A percentile compares a stretch with the other conserved stretches of the same genome.
phyloP scores from a whole-genome alignment of 768 basidiomycete species.

The Lentinula sp. region DNA sequence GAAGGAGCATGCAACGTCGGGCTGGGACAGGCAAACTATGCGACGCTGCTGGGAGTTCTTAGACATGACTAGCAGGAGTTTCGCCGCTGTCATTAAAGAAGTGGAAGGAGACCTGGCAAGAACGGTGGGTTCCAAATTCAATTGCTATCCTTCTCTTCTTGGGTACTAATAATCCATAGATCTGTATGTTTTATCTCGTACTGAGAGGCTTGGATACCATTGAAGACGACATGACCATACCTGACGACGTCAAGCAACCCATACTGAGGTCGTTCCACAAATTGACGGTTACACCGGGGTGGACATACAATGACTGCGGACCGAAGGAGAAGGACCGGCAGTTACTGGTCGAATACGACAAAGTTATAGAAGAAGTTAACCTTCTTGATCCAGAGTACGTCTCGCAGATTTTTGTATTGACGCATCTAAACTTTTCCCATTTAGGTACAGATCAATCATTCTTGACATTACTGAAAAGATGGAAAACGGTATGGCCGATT shows the following conservation, averaged over 20 bases:
- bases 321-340: slow-evolving; percentile 85
- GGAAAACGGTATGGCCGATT: slow-evolving; percentile 95
- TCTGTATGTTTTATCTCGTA: slow-evolving; percentile 93
- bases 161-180: slow-evolving; percentile 35
- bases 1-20: slow-evolving; percentile 70
- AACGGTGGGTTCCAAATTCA: slow-evolving; percentile 42
- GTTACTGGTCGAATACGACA: slow-evolving; percentile 78
- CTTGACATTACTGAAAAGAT: slow-evolving; percentile 81
- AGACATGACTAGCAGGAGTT: slow-evolving; percentile 85
- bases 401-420: background rate
- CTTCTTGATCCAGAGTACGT: slow-evolving; percentile 57
- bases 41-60: slow-evolving; percentile 85
- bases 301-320: slow-evolving; percentile 78
- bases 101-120: slow-evolving; percentile 92
- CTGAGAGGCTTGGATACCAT: slow-evolving; percentile 94
- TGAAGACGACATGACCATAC: slow-evolving; percentile 97
- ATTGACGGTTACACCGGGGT: slow-evolving; percentile 75
- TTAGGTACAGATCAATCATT: slow-evolving; percentile 73
- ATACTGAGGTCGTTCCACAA: slow-evolving; percentile 78
- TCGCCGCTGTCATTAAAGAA: slow-evolving; percentile 91
- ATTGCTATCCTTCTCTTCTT: background rate
- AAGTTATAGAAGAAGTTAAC: slow-evolving; percentile 75
- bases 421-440: slow-evolving; percentile 1
- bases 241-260: slow-evolving; percentile 81
- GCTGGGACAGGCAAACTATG: slow-evolving; percentile 87